Percentiles rank a stretch among this genome's conserved stretches.
These are phyloP conservation scores for Hypoxylon lienhwacheense DNA, from an alignment of 495 filamentous ascomycete genomes.

Conservation along the genomic window DNA sequence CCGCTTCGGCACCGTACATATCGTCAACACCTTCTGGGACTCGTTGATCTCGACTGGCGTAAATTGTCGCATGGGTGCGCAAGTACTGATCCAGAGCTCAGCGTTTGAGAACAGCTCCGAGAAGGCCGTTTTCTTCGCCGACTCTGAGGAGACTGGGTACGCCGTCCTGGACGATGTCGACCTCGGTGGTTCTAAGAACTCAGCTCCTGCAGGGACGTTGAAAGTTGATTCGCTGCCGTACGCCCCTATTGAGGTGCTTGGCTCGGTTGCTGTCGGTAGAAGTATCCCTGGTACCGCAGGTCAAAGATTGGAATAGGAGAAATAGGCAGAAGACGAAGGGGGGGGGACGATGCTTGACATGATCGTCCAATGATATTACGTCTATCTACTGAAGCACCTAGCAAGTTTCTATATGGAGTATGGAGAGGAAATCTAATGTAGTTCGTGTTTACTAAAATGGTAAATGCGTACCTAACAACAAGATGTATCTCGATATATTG, in stretches of 20 bases:
- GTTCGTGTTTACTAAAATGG: too few relatives aligned
- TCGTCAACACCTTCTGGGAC: slow-evolving; percentile 52
- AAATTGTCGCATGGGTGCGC: slow-evolving; percentile 67
- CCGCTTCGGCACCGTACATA: slow-evolving; percentile 64
- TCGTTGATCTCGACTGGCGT: slow-evolving; percentile 57
- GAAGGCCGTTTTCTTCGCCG: slow-evolving; percentile 56
- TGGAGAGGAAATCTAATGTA: background rate
- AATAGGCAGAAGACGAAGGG: too few relatives aligned
- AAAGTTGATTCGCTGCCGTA: slow-evolving; percentile 27
- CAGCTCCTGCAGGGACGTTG: slow-evolving; percentile 52
- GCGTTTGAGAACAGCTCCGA: slow-evolving; percentile 54
- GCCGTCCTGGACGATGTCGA: slow-evolving; percentile 57
- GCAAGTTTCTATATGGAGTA: background rate
- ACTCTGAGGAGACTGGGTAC: slow-evolving; percentile 55
- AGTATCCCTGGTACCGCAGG: slow-evolving; percentile 56
- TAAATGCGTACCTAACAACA: too few relatives aligned
- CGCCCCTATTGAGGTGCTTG: slow-evolving; percentile 33
- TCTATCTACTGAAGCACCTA: background rate
- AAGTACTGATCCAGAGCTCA: slow-evolving; percentile 64
- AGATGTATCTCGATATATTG: too few relatives aligned
- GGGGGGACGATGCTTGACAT: too few relatives aligned
- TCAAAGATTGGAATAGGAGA: slow-evolving; percentile 39
- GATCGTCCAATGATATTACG: background rate
- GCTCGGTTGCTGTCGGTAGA: slow-evolving; percentile 46
- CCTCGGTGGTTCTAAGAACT: slow-evolving; percentile 54